Conservation (phyloP, 179 eudicot species). For the Vitellaria paradoxa region DNA sequence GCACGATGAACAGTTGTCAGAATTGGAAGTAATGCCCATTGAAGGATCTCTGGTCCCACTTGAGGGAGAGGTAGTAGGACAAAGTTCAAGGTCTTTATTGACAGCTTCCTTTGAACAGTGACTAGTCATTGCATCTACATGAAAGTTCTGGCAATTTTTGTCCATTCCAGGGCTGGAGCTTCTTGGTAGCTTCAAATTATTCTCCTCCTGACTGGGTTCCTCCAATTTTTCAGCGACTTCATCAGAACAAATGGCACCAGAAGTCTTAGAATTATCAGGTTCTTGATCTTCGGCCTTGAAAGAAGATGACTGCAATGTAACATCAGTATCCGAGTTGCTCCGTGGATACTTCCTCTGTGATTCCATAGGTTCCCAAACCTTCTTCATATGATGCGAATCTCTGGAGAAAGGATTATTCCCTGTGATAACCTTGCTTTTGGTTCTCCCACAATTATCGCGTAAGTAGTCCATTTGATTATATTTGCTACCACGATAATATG, state of each 20-base stretch:
- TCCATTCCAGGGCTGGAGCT: slow-evolving; percentile 13
- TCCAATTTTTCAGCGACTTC: slow-evolving; percentile 28
- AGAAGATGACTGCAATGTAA: slow-evolving; percentile 46
- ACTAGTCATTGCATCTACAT: slow-evolving; percentile 22
- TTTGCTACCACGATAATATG: slow-evolving; percentile 51
- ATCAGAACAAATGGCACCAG: slow-evolving; percentile 28
- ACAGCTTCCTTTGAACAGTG: slow-evolving; percentile 29
- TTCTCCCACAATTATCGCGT: slow-evolving; percentile 52
- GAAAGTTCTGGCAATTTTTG: slow-evolving; percentile 18
- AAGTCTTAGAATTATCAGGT: slow-evolving; percentile 33
- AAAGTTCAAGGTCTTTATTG: slow-evolving; percentile 37
- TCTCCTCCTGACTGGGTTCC: slow-evolving; percentile 29
- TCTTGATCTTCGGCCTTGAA: slow-evolving; percentile 43
- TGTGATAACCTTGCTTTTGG: slow-evolving; percentile 47
- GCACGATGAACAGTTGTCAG: slow-evolving; percentile 91
- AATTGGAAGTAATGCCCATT: slow-evolving; percentile 58
- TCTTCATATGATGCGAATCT: slow-evolving; percentile 52
- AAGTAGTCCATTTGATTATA: slow-evolving; percentile 41
- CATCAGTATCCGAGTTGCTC: slow-evolving; percentile 72
- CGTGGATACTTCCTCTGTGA: slow-evolving; percentile 64
- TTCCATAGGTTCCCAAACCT: slow-evolving; percentile 98
- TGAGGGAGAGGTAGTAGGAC: slow-evolving; percentile 29
- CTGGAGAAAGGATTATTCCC: slow-evolving; percentile 37
- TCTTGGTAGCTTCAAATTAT: slow-evolving; percentile 15
- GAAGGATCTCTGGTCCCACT: slow-evolving; percentile 47